phyloP scores from a whole-genome alignment of 2,329 filamentous ascomycete species.

The Fusarium sp. region DNA sequence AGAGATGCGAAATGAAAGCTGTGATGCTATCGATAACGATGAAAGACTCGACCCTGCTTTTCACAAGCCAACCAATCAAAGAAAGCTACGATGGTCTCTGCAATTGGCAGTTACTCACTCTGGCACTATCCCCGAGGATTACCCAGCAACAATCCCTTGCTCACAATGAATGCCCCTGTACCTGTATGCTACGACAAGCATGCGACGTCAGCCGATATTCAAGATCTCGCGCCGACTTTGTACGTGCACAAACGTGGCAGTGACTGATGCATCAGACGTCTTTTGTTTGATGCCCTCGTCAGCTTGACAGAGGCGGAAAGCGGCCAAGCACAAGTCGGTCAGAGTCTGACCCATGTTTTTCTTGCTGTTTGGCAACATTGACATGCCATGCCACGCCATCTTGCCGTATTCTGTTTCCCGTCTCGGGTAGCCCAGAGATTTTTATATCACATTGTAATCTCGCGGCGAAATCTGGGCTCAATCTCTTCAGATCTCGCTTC shows the following conservation, averaged over 20 bases:
- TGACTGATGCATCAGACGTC: constrained; percentile 22
- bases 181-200: constrained; percentile 34
- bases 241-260: constrained; percentile 13
- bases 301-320: constrained; percentile 11
- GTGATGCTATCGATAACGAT: constrained; percentile 40
- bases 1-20: constrained; percentile 36
- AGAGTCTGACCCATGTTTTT: constrained; percentile 8
- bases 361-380: constrained; percentile 3
- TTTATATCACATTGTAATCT: constrained; percentile 31
- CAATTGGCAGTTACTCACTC: not conserved
- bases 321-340: constrained; percentile 19
- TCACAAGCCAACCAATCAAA: constrained; percentile 23
- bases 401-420: constrained; percentile 20
- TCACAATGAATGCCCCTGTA: not conserved
- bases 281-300: constrained; percentile 20
- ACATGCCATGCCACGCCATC: constrained; percentile 33
- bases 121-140: constrained; percentile 34
- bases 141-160: constrained; percentile 22
- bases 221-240: constrained; percentile 19
- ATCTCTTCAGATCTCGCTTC: constrained; percentile 32
- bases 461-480: constrained; percentile 19
- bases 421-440: constrained; percentile 28
- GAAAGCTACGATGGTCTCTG: not conserved
- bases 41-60: constrained; percentile 11
- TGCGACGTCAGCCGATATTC: constrained; percentile 43